A percentile compares a stretch with the other conserved stretches of the same genome.
Conservation (phyloP, 23 red algal genomes). For the Gracilaria vermiculophylla region DNA sequence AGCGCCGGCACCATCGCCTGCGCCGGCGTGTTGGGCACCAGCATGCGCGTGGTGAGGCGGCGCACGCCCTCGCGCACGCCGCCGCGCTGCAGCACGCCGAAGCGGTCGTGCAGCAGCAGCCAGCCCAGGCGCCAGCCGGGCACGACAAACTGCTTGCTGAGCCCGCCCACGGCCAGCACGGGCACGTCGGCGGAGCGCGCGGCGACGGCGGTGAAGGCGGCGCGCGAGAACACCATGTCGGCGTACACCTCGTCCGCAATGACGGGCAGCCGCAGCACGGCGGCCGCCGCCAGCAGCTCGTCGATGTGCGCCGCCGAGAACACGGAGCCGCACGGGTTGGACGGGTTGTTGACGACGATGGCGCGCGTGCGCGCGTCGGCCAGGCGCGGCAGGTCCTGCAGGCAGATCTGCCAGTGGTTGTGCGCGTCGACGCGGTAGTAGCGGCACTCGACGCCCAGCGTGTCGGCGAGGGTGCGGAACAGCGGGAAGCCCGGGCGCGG, state of each 20-base stretch:
- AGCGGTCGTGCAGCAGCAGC: slow-evolving; percentile 87
- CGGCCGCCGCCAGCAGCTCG: slow-evolving; percentile 58
- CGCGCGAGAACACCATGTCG: slow-evolving; percentile 79
- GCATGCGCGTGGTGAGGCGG: slow-evolving; percentile 89
- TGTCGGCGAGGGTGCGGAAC: slow-evolving; percentile 81
- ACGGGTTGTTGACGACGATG: slow-evolving; percentile 97
- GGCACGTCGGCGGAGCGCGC: slow-evolving; percentile 72
- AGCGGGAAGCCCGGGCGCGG: slow-evolving; percentile 94
- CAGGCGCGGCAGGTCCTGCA: slow-evolving; percentile 33
- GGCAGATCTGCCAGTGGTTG: slow-evolving; percentile 74
- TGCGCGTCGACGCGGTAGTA: slow-evolving; percentile 75
- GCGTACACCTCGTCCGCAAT: slow-evolving; percentile 98
- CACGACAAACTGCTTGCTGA: slow-evolving; percentile 91
- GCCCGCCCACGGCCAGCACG: slow-evolving; percentile 75
- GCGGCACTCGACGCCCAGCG: slow-evolving; percentile 66
- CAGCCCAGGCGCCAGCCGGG: slow-evolving; percentile 97
- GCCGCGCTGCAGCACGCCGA: slow-evolving; percentile 16
- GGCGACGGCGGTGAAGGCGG: slow-evolving; percentile 59
- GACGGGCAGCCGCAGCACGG: slow-evolving; percentile 73
- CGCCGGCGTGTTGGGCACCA: slow-evolving; percentile 71
- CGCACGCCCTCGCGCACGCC: slow-evolving; percentile 67
- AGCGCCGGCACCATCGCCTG: slow-evolving; percentile 77
- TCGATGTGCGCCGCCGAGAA: slow-evolving; percentile 73
- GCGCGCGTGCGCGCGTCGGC: slow-evolving; percentile 84
- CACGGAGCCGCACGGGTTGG: slow-evolving; percentile 95